phyloP scores from a whole-genome alignment of 1,284 basidiomycete genomes.

The Athelia sp. region DNA sequence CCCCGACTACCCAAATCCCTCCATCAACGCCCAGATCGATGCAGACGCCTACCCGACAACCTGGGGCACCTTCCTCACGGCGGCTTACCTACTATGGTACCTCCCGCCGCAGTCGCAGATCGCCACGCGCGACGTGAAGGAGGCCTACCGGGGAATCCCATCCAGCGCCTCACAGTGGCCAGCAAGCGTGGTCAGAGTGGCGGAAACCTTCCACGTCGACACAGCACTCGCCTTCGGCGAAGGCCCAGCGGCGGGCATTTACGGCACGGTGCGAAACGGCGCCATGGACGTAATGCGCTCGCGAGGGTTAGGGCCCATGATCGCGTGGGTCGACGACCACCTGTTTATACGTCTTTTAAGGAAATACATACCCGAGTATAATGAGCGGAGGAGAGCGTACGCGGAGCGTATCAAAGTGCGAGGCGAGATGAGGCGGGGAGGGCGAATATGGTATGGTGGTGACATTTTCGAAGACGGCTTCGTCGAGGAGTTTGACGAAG shows the following conservation, averaged over 20 bases:
- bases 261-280: slow-evolving; percentile 24
- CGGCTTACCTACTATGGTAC: too few relatives aligned
- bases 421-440: slow-evolving; percentile 13
- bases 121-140: too few relatives aligned
- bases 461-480: slow-evolving; percentile 11
- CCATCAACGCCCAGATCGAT: too few relatives aligned
- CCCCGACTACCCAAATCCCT: too few relatives aligned
- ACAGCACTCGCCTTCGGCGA: slow-evolving; percentile 25
- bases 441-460: slow-evolving; percentile 26
- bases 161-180: slow-evolving; percentile 32
- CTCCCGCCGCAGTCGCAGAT: too few relatives aligned
- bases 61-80: too few relatives aligned
- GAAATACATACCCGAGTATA: slow-evolving; percentile 17
- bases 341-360: slow-evolving; percentile 25
- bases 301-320: slow-evolving; percentile 25
- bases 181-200: slow-evolving; percentile 18
- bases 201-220: slow-evolving; percentile 21
- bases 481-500: slow-evolving; percentile 27
- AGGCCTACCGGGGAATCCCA: too few relatives aligned
- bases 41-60: too few relatives aligned
- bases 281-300: slow-evolving; percentile 21
- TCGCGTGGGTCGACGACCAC: slow-evolving; percentile 38
- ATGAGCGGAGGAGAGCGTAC: slow-evolving; percentile 7
- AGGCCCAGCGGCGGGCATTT: slow-evolving; percentile 21
- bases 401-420: slow-evolving; percentile 9